Percentiles rank a stretch among this genome's conserved stretches.
phyloP scores from a whole-genome alignment of 108 stramenopile species.

The Epipyxis sp. region DNA sequence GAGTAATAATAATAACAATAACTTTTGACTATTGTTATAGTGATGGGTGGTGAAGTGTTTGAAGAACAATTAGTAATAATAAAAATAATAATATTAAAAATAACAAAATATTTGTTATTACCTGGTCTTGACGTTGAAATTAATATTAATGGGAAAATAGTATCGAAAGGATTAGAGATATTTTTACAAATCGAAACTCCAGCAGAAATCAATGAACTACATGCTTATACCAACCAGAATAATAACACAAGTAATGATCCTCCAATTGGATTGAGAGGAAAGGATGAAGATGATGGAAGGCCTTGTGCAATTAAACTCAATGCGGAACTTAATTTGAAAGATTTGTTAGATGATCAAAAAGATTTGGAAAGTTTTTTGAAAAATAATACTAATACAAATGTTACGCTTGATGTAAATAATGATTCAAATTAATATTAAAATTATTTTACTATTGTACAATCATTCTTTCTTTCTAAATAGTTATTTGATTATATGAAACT shows the following conservation, averaged over 20 bases:
- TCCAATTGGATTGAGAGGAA: background rate
- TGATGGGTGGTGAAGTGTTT: conserved; percentile 3
- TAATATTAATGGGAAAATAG: conserved; percentile 16
- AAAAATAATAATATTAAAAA: background rate
- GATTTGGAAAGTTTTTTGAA: background rate
- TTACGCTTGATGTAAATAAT: too few relatives aligned
- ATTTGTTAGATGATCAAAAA: background rate
- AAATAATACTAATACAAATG: background rate
- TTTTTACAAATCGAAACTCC: background rate
- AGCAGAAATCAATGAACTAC: conserved; percentile 16
- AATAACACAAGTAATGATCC: background rate
- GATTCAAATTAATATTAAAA: too few relatives aligned
- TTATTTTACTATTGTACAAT: too few relatives aligned
- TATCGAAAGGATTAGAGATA: background rate
- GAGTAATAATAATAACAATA: background rate
- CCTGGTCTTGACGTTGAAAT: background rate
- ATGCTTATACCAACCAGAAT: conserved; percentile 1
- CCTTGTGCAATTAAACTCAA: conserved; percentile 3
- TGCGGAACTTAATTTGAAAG: background rate
- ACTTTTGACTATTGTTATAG: background rate
- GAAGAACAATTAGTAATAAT: conserved; percentile 3
- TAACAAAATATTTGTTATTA: conserved; percentile 26
- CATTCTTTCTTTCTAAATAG: too few relatives aligned
- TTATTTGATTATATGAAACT: too few relatives aligned
- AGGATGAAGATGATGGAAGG: background rate